phyloP scores from a whole-genome alignment of 768 basidiomycete genomes.

The Kwoniella dejecticola region DNA sequence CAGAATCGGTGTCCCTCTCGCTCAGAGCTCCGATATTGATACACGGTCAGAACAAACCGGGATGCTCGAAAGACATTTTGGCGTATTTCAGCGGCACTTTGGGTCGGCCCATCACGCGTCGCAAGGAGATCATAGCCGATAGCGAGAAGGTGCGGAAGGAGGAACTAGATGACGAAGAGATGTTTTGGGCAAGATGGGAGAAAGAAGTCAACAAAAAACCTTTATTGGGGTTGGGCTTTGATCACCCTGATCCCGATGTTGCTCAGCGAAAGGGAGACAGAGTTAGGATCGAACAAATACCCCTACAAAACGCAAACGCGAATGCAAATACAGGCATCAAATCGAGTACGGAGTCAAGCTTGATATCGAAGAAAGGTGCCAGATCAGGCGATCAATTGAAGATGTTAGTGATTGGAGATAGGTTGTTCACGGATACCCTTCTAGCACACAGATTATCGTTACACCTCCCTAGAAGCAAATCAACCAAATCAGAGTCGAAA shows the following conservation, averaged over 20 bases:
- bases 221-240: conserved; percentile 56
- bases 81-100: conserved; percentile 67
- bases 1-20: conserved; percentile 78
- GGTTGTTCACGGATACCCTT: conserved; percentile 87
- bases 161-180: conserved; percentile 35
- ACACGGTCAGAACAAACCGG: conserved; percentile 77
- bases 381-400: conserved; percentile 36
- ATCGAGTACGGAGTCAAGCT: no score
- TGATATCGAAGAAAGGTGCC: not conserved
- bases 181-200: conserved; percentile 53
- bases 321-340: no score
- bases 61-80: conserved; percentile 72
- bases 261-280: conserved; percentile 13
- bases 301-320: no score
- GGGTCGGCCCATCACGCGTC: conserved; percentile 54
- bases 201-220: conserved; percentile 29
- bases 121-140: conserved; percentile 50
- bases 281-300: not conserved
- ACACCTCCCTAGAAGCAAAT: conserved; percentile 18
- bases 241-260: conserved; percentile 47
- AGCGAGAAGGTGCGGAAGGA: conserved; percentile 10
- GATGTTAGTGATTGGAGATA: conserved; percentile 87
- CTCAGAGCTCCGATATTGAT: conserved; percentile 79
- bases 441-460: conserved; percentile 67
- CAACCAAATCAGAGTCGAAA: not conserved